Base-by-base conservation (phyloP, 2,329 filamentous ascomycete genomes). In the Beauveria australis region DNA sequence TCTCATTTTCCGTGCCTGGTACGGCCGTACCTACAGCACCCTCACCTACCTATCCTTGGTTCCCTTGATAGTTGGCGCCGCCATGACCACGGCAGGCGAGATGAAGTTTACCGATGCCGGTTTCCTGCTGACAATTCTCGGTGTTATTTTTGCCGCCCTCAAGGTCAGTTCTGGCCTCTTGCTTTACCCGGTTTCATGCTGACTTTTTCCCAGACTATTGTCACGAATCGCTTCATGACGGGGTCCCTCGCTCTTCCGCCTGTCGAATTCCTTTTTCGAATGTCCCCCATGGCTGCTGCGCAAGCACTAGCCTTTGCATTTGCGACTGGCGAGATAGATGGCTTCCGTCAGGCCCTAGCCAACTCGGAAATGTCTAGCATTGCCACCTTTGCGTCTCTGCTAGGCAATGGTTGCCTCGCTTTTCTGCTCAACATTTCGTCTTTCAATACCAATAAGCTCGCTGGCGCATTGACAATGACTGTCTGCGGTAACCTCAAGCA, bases 161-260 rank as follows among this genome's bases (percentile, higher is more conserved):
- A 87, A 87, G 75, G 76, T 79, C 16, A 19, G 19, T 22, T 18
- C 16, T 33, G 30, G 26, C 26, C 53, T 46, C 49, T 55, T 41
- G n/a, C 14, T 33, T 22, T 46, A 53, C 41, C 53, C 9, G 14
- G 12, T 18, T 12, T 1, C 26, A 12, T 26, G 44, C 67, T 70
- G 56, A 73, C 61, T 18, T 49, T 5, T 19, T 14, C 16, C 22
- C 59, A 79, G 76, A 86, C 83, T 1, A 81, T 87, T 40, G 81
- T 82, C 33, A 85, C 84, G 41, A 87, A 87, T 72, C 79, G 81
- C 67, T 79, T 87, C 66, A 85, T 86, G 81, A 87, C 84, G 9
- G 83, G 83, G 37, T 76, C 78, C 3, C 76, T 86, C 30, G 77
- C 79, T 22, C 78, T 86, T 3, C 79, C 81, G 0, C 79, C 83